phyloP scores from a whole-genome alignment of 202 grass and related monocot genomes.

The Carex arenaria region DNA sequence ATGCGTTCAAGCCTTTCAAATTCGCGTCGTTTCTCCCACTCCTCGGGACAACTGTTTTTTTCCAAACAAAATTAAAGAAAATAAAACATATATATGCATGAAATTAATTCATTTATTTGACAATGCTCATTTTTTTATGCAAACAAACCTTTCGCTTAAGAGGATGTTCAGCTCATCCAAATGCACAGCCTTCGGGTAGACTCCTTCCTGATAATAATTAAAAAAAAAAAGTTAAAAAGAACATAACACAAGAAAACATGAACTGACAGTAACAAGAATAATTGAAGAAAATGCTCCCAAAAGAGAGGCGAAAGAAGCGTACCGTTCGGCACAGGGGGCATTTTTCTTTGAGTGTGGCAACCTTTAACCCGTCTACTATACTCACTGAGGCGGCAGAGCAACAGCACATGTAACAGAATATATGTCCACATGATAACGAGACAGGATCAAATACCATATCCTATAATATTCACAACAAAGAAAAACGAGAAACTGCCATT shows the following conservation, averaged over 20 bases:
- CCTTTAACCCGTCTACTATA: constrained; percentile 63
- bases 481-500: background rate
- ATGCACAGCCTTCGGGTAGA: constrained; percentile 49
- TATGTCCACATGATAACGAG: constrained; percentile 73
- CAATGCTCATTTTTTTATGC: background rate
- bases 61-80: constrained; percentile 10
- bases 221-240: background rate
- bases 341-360: constrained; percentile 48
- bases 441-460: constrained; percentile 77
- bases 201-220: constrained; percentile 39
- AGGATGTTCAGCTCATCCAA: constrained; percentile 72
- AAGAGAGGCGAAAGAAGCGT: background rate
- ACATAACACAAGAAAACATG: background rate
- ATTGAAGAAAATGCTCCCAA: background rate
- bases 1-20: constrained; percentile 66
- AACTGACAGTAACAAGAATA: background rate
- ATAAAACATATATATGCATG: background rate
- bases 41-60: constrained; percentile 56
- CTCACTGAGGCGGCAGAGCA: constrained; percentile 78
- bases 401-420: constrained; percentile 77
- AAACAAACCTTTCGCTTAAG: constrained; percentile 45
- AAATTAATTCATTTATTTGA: background rate
- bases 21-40: constrained; percentile 50
- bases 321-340: constrained; percentile 79
- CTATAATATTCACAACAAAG: constrained; percentile 28